A percentile compares a stretch with the other conserved stretches of the same genome.
phyloP scores from a whole-genome alignment of 2,329 filamentous ascomycete genomes.

The Xylariaceae sp. region DNA sequence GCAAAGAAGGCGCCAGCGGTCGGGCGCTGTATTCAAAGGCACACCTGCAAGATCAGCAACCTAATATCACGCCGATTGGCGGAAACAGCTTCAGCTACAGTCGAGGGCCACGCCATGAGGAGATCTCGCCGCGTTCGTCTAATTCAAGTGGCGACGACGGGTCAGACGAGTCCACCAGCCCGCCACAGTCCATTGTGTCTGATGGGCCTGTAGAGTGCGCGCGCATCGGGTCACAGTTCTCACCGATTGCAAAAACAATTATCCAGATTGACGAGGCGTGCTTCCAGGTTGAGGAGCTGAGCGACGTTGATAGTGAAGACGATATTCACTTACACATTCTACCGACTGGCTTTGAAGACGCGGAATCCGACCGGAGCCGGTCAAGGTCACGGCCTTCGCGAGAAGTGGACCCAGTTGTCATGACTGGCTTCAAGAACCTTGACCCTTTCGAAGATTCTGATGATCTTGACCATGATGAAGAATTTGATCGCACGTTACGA shows the following conservation, averaged over 20 bases:
- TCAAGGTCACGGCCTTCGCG: conserved; percentile 20
- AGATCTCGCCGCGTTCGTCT: conserved; percentile 28
- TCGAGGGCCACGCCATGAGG: conserved; percentile 23
- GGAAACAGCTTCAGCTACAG: conserved; percentile 21
- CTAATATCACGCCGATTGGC: conserved; percentile 12
- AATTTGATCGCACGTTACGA: conserved; percentile 19
- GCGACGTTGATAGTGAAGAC: conserved; percentile 22
- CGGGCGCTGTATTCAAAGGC: conserved; percentile 8
- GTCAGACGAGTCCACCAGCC: conserved; percentile 21
- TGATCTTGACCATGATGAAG: conserved; percentile 21
- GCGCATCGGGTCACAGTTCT: conserved; percentile 17
- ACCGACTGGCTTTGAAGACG: conserved; percentile 25
- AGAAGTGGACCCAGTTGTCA: conserved; percentile 24
- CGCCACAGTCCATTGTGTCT: conserved; percentile 23
- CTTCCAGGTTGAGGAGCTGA: conserved; percentile 28
- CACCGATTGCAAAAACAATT: conserved; percentile 12
- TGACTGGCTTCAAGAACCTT: conserved; percentile 23
- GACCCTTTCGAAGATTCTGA: conserved; percentile 24
- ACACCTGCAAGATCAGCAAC: conserved; percentile 17
- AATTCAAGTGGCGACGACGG: conserved; percentile 25
- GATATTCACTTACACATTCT: conserved; percentile 19
- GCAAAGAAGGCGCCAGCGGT: conserved; percentile 14
- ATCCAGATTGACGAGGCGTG: conserved; percentile 16
- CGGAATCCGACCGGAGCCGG: conserved; percentile 25
- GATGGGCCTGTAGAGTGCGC: conserved; percentile 17